Evolutionary conservation across 1,284 basidiomycete genomes (phyloP).

Genomic region (Cutaneotrichosporon sp.): DNA sequence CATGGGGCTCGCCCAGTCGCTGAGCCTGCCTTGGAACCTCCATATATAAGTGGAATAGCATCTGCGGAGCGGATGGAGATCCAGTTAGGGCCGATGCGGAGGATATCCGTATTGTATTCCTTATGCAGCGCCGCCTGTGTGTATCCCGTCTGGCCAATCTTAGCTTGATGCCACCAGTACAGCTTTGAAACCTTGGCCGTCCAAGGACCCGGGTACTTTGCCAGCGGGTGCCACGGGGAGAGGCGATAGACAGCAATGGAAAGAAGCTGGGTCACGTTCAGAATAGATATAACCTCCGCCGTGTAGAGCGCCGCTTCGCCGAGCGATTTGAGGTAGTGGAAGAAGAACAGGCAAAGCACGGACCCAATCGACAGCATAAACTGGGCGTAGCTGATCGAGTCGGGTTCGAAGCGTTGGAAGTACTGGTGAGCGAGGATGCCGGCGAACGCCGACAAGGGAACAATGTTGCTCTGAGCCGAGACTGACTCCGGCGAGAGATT

Average conservation of each 20-base stretch:
- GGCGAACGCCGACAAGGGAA: not conserved
- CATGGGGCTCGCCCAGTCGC: not conserved
- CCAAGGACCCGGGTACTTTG: slow-evolving; percentile 5
- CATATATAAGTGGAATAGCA: slow-evolving; percentile 64
- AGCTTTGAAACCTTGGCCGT: slow-evolving; percentile 8
- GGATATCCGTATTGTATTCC: slow-evolving; percentile 50
- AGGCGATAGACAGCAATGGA: slow-evolving; percentile 8
- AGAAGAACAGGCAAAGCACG: not conserved
- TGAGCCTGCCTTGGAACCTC: slow-evolving; percentile 48
- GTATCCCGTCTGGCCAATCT: slow-evolving; percentile 9
- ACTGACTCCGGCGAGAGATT: not conserved
- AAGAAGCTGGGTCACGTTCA: not conserved
- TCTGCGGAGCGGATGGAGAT: slow-evolving; percentile 73
- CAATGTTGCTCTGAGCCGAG: not conserved
- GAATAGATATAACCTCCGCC: not conserved
- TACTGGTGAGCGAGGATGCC: slow-evolving; percentile 4
- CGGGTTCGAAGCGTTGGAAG: slow-evolving; percentile 8
- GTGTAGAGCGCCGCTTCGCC: not conserved
- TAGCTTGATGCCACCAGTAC: slow-evolving; percentile 8
- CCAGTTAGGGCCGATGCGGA: slow-evolving; percentile 83
- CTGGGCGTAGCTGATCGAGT: not conserved
- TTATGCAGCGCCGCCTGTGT: slow-evolving; percentile 8
- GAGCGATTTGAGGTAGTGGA: not conserved
- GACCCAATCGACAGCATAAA: not conserved
- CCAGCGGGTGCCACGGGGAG: slow-evolving; percentile 13